phyloP scores from a whole-genome alignment of 352 stramenopile species.

The Phytophthora macrochlamydospora region DNA sequence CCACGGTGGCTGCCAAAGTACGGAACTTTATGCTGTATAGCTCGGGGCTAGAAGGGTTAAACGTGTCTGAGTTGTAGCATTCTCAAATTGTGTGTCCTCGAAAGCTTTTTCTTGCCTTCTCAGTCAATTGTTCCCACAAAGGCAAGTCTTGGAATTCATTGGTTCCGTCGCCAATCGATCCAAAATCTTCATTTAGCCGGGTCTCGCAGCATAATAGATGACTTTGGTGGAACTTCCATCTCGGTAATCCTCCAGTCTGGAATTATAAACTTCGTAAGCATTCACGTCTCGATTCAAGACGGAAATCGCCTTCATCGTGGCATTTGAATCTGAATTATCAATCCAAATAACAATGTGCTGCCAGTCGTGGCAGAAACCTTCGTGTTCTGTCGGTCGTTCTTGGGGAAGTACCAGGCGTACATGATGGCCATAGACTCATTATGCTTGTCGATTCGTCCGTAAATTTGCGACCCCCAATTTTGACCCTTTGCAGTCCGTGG shows the following conservation, averaged over 20 bases:
- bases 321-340: neutral
- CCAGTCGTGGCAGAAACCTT: neutral
- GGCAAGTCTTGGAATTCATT: neutral
- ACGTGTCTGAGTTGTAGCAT: neutral
- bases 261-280: neutral
- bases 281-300: neutral
- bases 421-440: neutral
- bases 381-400: neutral
- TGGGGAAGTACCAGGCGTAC: neutral
- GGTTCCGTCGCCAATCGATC: neutral
- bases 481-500: neutral
- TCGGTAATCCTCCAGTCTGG: neutral
- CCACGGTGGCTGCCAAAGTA: too few relatives aligned
- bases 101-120: neutral
- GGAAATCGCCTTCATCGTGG: neutral
- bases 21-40: too few relatives aligned
- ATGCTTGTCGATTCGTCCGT: neutral
- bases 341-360: neutral
- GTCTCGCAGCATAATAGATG: neutral
- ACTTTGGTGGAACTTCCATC: neutral
- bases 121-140: neutral
- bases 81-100: neutral
- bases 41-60: too few relatives aligned
- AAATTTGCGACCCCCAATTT: neutral
- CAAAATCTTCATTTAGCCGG: neutral